These are phyloP conservation scores for Piloderma croceum DNA, from an alignment of 768 basidiomycete genomes.

Conservation along the genomic window DNA sequence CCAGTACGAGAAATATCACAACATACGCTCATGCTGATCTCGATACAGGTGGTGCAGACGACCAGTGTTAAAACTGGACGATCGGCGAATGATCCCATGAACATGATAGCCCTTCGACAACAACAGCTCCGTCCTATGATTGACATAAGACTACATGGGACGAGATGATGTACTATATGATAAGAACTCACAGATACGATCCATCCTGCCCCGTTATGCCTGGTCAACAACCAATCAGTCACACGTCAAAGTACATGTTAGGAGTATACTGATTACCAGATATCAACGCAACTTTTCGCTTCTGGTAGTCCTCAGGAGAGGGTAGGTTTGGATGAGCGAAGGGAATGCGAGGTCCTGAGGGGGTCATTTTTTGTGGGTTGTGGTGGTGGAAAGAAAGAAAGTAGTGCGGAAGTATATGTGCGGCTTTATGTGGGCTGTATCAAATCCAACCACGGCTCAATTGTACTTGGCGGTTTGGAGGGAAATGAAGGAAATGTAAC, in stretches of 20 bases:
- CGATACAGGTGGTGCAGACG: slow-evolving; percentile 90
- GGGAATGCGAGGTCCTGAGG: too few relatives aligned
- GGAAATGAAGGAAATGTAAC: too few relatives aligned
- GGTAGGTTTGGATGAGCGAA: slow-evolving; percentile 57
- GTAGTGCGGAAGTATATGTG: too few relatives aligned
- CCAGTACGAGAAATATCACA: not conserved
- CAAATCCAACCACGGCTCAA: too few relatives aligned
- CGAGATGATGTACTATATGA: not conserved
- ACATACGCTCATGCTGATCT: slow-evolving; percentile 87
- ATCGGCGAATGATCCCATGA: slow-evolving; percentile 93
- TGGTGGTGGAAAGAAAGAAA: too few relatives aligned
- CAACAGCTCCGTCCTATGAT: slow-evolving; percentile 72
- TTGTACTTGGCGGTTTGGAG: too few relatives aligned
- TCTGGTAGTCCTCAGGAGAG: slow-evolving; percentile 74
- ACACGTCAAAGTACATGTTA: slow-evolving; percentile 1
- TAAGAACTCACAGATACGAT: slow-evolving; percentile 73
- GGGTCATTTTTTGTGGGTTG: too few relatives aligned
- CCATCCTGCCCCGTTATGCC: slow-evolving; percentile 97
- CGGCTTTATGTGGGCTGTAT: too few relatives aligned
- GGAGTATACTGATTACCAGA: slow-evolving; percentile 51
- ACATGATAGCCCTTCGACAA: slow-evolving; percentile 87
- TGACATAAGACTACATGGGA: not conserved
- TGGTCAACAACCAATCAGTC: slow-evolving; percentile 26
- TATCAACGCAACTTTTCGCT: slow-evolving; percentile 90
- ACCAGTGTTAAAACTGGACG: slow-evolving; percentile 96